Conservation (phyloP, 306 rosid species). For the Prunus campanulata region DNA sequence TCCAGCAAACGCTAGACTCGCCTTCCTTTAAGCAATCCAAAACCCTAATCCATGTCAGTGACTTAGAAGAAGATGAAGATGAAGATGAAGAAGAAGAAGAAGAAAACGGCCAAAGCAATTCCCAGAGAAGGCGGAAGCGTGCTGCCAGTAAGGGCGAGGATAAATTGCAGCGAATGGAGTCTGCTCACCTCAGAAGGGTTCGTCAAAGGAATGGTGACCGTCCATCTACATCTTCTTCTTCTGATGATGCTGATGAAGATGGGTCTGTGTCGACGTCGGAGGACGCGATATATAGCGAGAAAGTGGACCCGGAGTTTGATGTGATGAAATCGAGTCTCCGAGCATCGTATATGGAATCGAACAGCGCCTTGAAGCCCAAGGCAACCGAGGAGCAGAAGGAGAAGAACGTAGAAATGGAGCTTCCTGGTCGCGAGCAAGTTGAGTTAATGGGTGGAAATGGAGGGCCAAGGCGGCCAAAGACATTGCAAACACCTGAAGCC, state of each 20-base stretch:
- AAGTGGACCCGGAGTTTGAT: constrained; percentile 57
- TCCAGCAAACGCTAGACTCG: constrained; percentile 38
- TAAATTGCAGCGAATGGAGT: constrained; percentile 47
- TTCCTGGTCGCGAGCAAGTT: constrained; percentile 23
- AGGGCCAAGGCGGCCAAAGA: constrained; percentile 12
- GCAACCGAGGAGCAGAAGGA: constrained; percentile 28
- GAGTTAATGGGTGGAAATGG: constrained; percentile 26
- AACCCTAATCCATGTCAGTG: constrained; percentile 9
- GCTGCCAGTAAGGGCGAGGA: constrained; percentile 33
- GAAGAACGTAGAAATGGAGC: constrained; percentile 60
- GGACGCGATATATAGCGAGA: constrained; percentile 57
- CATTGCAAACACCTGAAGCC: constrained; percentile 14
- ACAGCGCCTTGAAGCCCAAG: constrained; percentile 4
- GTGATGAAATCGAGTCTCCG: constrained; percentile 60
- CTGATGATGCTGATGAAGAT: constrained; percentile 8
- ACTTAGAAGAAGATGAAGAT: constrained; percentile 3
- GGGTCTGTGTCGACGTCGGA: constrained; percentile 54
- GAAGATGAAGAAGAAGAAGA: constrained; percentile 13
- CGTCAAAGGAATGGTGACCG: not conserved
- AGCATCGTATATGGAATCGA: constrained; percentile 34
- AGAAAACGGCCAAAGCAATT: constrained; percentile 1
- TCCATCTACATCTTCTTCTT: constrained; percentile 11
- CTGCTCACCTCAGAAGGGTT: constrained; percentile 28
- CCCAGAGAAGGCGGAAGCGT: constrained; percentile 35
- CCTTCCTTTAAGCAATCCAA: not conserved